phyloP scores from a whole-genome alignment of 805 yeast genomes.

The Tetrapisispora pingtungensis region DNA sequence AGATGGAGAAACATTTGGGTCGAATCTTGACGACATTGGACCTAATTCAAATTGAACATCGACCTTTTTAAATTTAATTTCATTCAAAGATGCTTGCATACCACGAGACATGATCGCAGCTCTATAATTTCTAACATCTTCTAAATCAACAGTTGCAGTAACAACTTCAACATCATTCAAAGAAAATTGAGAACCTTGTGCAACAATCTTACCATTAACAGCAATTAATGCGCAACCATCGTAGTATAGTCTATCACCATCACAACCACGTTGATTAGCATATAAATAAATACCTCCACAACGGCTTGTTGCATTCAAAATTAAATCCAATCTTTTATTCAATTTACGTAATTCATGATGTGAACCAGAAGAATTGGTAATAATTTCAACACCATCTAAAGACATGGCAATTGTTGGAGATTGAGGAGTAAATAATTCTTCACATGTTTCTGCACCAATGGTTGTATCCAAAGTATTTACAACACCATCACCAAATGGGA shows the following conservation, averaged over 20 bases:
- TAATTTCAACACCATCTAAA: constrained; percentile 92
- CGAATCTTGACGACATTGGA: constrained; percentile 48
- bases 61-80: constrained; percentile 39
- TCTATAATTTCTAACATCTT: constrained; percentile 80
- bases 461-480: constrained; percentile 76
- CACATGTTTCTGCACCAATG: constrained; percentile 97
- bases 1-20: constrained; percentile 54
- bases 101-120: constrained; percentile 62
- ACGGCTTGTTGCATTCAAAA: constrained; percentile 85
- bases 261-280: constrained; percentile 95
- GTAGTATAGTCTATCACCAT: constrained; percentile 92
- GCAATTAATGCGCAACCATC: constrained; percentile 96
- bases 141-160: constrained; percentile 89
- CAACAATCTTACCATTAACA: constrained; percentile 83
- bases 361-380: constrained; percentile 94
- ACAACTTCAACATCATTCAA: constrained; percentile 88
- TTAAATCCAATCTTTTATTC: constrained; percentile 72
- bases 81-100: constrained; percentile 43
- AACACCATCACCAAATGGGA: constrained; percentile 85
- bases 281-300: constrained; percentile 95
- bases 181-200: constrained; percentile 89
- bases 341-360: constrained; percentile 93
- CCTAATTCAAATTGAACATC: constrained; percentile 57
- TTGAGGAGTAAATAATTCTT: constrained; percentile 92
- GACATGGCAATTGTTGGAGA: constrained; percentile 90